These are phyloP conservation scores for Stephania japonica DNA, from an alignment of 164 flowering plant species.

Conservation along the genomic window DNA sequence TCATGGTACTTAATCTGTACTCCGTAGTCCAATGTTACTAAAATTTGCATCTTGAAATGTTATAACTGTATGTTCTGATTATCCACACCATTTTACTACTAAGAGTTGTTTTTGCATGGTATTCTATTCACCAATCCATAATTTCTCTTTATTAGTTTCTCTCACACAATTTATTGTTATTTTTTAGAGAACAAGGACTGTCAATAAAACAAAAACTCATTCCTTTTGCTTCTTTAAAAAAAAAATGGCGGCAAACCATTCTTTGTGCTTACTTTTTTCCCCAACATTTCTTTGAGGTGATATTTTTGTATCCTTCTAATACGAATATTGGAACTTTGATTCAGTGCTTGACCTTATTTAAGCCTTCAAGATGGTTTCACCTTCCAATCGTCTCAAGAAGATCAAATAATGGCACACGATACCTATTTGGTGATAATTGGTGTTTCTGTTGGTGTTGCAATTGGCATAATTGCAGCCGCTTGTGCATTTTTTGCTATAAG, in stretches of 20 bases:
- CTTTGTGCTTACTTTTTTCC: background rate
- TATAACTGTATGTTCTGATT: background rate
- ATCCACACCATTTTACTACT: background rate
- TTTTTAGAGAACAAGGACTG: background rate
- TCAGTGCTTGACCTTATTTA: constrained; percentile 8
- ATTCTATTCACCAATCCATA: background rate
- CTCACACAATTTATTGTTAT: background rate
- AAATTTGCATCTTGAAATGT: background rate
- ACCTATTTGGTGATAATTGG: constrained; percentile 65
- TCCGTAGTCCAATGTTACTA: background rate
- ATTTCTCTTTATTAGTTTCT: background rate
- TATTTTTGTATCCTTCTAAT: background rate
- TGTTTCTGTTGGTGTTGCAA: constrained; percentile 62
- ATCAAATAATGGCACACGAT: constrained; percentile 46
- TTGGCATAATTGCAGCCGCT: constrained; percentile 60
- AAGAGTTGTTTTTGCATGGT: background rate
- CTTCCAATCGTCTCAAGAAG: constrained; percentile 18
- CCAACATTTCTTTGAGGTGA: background rate
- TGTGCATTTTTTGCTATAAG: constrained; percentile 48
- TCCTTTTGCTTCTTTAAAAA: background rate
- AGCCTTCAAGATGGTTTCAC: constrained; percentile 48
- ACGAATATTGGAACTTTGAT: constrained; percentile 1
- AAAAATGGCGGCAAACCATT: background rate
- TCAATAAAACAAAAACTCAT: background rate
- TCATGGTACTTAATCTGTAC: background rate